Evolutionary conservation across 768 basidiomycete genomes (phyloP), one percentile per base, ranked within the genome.

Genomic region (Tubosaeta sp.): DNA sequence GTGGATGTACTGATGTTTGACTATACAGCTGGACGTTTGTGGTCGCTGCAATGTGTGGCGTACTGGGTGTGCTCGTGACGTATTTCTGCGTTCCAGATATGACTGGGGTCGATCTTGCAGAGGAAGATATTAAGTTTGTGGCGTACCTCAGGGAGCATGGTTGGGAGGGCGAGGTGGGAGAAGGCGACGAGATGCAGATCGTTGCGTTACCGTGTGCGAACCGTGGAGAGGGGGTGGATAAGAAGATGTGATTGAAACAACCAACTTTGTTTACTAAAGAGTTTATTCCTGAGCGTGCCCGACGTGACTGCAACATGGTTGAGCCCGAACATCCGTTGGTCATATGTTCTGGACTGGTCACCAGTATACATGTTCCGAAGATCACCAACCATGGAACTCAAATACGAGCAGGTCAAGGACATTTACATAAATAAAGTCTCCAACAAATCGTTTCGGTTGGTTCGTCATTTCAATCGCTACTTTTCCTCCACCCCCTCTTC

Each of bases 21-120:
- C 9, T 39, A 11, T 39, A 9, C 24, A 82, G 80, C 54, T 83
- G 81, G 81, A 84, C 81, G 5, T 84, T 84, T 58, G 83, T 84
- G 54, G 76, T 83, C 59, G 79, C 76, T 49, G 84, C 84, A 8
- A 79, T 83, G 51, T 84, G 81, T 54, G 84, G 85, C 24, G 68
- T 81, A 24, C 64, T 71, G 7, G 85, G 84, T n/a, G 77, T 87
- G 40, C 44, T 84, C 18, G 73, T 86, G 45, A 82, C 86, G 3
- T 86, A 80, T 59, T 80, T 85, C 65, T 84, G 81, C 63, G 76
- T 85, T 4, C 81, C 82, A 19, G 82, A 84, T 59, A 79, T 80
- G 77, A 83, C 82, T n/a, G 80, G 81, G 2, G 71, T 79, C 4
- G 84, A 87, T 63, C 74, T 87, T 12, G 78, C 76, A 3, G 81